Conservation (phyloP, 2,329 filamentous ascomycete genomes). For the Metarhizium robertsii region DNA sequence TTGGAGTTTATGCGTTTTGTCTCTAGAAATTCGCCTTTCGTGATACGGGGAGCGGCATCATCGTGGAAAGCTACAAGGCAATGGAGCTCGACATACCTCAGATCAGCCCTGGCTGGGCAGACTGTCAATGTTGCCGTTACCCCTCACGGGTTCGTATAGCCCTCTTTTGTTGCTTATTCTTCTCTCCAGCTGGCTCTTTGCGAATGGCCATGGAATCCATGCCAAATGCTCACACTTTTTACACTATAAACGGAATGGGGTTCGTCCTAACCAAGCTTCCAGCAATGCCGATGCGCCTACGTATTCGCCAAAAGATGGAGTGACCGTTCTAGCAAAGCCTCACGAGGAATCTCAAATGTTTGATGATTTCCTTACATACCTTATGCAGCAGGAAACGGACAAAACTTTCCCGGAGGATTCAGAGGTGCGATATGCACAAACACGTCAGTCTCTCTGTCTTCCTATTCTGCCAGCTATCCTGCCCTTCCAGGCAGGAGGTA, state of each 20-base stretch:
- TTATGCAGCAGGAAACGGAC: constrained; percentile 47
- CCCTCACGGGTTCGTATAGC: constrained; percentile 46
- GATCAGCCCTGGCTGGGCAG: constrained; percentile 40
- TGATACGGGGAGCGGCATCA: constrained; percentile 53
- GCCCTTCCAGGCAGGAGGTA: neutral
- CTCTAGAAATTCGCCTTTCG: constrained; percentile 63
- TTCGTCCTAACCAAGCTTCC: neutral
- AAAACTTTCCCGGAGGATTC: constrained; percentile 16
- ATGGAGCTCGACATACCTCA: constrained; percentile 57
- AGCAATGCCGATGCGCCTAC: constrained; percentile 30
- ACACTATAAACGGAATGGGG: neutral
- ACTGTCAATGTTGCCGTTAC: constrained; percentile 69
- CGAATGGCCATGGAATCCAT: too few species aligned
- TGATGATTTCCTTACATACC: constrained; percentile 48
- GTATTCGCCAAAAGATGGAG: constrained; percentile 13
- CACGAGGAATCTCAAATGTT: constrained; percentile 59
- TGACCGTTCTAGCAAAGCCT: constrained; percentile 58
- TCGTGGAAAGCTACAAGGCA: constrained; percentile 52
- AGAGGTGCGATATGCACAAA: constrained; percentile 65
- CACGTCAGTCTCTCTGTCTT: constrained; percentile 39
- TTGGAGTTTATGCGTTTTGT: constrained; percentile 76
- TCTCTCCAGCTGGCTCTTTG: neutral
- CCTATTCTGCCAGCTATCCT: neutral
- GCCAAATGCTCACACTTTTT: neutral
- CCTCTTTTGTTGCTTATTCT: neutral